phyloP scores from a whole-genome alignment of 129 eudicot species.

The Scalesia atractyloides region DNA sequence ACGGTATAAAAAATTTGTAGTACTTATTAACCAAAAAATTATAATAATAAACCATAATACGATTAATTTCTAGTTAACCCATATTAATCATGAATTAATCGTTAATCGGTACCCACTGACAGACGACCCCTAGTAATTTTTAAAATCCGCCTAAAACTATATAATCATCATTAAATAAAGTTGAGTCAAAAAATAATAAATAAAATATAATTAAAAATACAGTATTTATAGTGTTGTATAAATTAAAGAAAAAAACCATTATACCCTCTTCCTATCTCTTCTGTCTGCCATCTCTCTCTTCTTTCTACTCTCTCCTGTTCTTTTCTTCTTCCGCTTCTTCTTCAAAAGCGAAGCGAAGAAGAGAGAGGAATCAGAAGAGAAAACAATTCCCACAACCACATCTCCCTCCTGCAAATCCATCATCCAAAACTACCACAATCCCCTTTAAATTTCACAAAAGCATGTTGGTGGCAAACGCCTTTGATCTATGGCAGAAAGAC shows the following conservation, averaged over 20 bases:
- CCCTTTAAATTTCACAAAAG: constrained; percentile 11
- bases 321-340: constrained; percentile 49
- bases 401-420: background rate
- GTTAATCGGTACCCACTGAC: too few relatives aligned
- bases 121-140: too few relatives aligned
- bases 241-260: constrained; percentile 28
- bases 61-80: too few relatives aligned
- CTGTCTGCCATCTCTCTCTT: constrained; percentile 34
- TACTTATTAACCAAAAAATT: too few relatives aligned
- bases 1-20: too few relatives aligned
- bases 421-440: background rate
- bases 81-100: too few relatives aligned
- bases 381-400: constrained; percentile 24
- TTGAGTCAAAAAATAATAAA: background rate
- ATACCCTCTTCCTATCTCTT: constrained; percentile 28
- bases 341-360: constrained; percentile 49
- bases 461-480: constrained; percentile 68
- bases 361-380: constrained; percentile 37
- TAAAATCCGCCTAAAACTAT: too few relatives aligned
- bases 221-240: background rate
- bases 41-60: too few relatives aligned
- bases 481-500: constrained; percentile 94
- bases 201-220: constrained; percentile 1
- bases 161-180: background rate
- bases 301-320: constrained; percentile 43